Percentiles rank a stretch among this genome's conserved stretches.
Evolutionary conservation across 1,139 yeast genomes (phyloP).

Genomic region (Kodamaea anthophila): DNA sequence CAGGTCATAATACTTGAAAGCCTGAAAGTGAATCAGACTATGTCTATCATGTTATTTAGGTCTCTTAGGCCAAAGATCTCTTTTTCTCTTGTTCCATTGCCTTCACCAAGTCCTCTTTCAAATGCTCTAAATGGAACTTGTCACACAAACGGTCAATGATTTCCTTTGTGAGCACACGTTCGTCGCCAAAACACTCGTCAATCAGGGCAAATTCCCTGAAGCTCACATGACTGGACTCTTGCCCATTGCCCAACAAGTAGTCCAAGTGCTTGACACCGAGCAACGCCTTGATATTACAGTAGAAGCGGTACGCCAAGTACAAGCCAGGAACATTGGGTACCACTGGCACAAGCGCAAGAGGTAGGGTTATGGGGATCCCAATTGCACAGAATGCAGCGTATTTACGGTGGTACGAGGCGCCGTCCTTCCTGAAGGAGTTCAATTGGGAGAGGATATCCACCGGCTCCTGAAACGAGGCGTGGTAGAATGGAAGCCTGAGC

Average conservation of each 20-base stretch:
- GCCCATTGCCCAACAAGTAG: conserved; percentile 32
- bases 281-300: conserved; percentile 78
- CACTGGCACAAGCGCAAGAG: conserved; percentile 77
- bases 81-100: conserved; percentile 44
- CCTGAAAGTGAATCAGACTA: too few relatives aligned
- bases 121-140: conserved; percentile 27
- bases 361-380: conserved; percentile 73
- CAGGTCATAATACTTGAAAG: too few relatives aligned
- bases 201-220: conserved; percentile 17
- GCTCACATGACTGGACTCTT: conserved; percentile 20
- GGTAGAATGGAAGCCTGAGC: conserved; percentile 38
- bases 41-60: too few relatives aligned
- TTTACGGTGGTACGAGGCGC: conserved; percentile 26
- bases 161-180: conserved; percentile 22
- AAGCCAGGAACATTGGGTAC: conserved; percentile 95
- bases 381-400: conserved; percentile 43
- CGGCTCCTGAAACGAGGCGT: conserved; percentile 33
- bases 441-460: conserved; percentile 29
- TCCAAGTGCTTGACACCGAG: conserved; percentile 67
- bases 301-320: conserved; percentile 73
- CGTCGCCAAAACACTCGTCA: conserved; percentile 21
- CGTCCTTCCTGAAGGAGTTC: conserved; percentile 20
- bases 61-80: too few relatives aligned
- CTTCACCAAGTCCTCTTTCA: conserved; percentile 35
- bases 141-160: conserved; percentile 27